Evolutionary conservation across 1,139 yeast genomes (phyloP).

Genomic region (Pichia sp.): DNA sequence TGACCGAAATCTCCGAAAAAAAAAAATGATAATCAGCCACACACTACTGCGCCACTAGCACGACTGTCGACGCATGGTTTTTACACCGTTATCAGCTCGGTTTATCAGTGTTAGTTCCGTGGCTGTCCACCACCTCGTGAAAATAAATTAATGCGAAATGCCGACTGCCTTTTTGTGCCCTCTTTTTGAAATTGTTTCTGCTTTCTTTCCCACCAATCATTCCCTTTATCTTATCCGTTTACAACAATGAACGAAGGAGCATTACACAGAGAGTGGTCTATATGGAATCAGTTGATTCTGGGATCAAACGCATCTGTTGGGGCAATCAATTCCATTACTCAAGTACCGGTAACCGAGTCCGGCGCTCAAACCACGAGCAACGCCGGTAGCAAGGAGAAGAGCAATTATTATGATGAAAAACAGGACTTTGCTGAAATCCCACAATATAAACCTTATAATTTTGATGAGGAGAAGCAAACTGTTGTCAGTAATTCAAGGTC

Average conservation of each 20-base stretch:
- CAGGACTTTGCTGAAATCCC: neutral
- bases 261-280: constrained; percentile 25
- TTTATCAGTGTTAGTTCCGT: no score
- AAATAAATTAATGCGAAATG: no score
- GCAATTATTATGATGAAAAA: neutral
- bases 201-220: neutral
- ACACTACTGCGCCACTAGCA: no score
- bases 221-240: neutral
- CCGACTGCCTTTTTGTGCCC: neutral
- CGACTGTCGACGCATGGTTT: no score
- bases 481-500: no score
- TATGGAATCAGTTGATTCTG: constrained; percentile 23
- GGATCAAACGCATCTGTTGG: no score
- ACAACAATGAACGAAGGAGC: constrained; percentile 9
- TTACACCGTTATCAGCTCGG: no score
- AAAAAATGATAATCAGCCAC: no score
- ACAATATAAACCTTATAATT: no score
- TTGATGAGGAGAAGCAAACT: no score
- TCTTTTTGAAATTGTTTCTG: neutral
- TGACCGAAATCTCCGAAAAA: no score
- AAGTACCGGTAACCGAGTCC: neutral
- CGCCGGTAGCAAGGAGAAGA: neutral
- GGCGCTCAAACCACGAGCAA: neutral
- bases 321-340: neutral
- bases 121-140: no score